These are phyloP conservation scores for Penicillium maclennaniae DNA, from an alignment of 495 filamentous ascomycete genomes.

Conservation along the genomic window DNA sequence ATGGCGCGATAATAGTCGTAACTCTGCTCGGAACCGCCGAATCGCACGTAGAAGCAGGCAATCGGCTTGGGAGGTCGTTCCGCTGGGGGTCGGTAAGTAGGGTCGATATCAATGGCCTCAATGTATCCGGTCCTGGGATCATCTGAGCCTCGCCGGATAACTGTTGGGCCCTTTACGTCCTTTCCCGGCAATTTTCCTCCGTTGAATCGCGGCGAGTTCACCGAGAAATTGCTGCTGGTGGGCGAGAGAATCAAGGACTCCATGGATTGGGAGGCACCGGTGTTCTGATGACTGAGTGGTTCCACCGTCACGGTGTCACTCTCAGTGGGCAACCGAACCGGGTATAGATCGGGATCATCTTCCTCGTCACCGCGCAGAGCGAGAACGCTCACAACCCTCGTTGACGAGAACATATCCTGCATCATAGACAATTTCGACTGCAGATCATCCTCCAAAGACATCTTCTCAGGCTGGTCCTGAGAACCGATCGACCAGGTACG, in stretches of 20 bases:
- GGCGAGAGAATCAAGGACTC: slow-evolving; percentile 61
- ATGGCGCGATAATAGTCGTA: slow-evolving; percentile 77
- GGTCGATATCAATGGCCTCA: slow-evolving; percentile 86
- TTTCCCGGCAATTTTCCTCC: slow-evolving; percentile 12
- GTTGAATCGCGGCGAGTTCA: slow-evolving; percentile 38
- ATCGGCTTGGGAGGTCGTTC: slow-evolving; percentile 69
- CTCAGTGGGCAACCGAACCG: slow-evolving; percentile 72
- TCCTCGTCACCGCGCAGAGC: slow-evolving; percentile 76
- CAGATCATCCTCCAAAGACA: slow-evolving; percentile 80
- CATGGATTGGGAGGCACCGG: slow-evolving; percentile 54
- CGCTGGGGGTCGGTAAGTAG: slow-evolving; percentile 73
- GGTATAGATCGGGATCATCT: slow-evolving; percentile 87
- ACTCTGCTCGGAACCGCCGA: slow-evolving; percentile 46
- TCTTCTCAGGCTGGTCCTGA: slow-evolving; percentile 57
- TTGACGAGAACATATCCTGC: slow-evolving; percentile 96
- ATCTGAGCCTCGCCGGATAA: slow-evolving; percentile 43
- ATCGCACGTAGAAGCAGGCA: slow-evolving; percentile 84
- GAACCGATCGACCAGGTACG: slow-evolving; percentile 96
- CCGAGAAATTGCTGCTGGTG: slow-evolving; percentile 47
- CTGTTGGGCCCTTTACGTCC: slow-evolving; percentile 34
- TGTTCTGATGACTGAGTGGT: slow-evolving; percentile 45
- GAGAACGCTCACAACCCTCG: slow-evolving; percentile 76
- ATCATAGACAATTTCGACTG: slow-evolving; percentile 77
- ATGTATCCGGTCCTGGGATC: slow-evolving; percentile 70
- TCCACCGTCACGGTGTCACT: slow-evolving; percentile 58